Conservation (phyloP, 192 early-diverging fungal species). For the Dispira parvispora region DNA sequence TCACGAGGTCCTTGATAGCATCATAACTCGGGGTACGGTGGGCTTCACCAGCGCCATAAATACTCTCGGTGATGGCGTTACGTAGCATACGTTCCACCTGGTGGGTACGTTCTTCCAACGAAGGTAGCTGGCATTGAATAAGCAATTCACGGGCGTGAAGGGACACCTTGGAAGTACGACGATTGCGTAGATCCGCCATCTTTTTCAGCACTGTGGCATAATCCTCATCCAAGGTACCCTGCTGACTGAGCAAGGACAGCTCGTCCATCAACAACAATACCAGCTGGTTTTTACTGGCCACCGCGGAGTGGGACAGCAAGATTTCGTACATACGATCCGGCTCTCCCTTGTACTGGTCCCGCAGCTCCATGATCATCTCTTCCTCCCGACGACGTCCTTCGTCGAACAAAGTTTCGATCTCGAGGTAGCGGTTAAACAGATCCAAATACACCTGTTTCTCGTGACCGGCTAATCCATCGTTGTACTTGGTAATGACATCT, state of each 20-base stretch:
- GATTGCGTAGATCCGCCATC: conserved; percentile 58
- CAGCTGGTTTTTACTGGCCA: conserved; percentile 59
- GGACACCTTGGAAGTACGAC: conserved; percentile 70
- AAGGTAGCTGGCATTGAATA: conserved; percentile 84
- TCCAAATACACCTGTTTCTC: conserved; percentile 52
- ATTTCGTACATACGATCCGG: conserved; percentile 47
- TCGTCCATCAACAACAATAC: conserved; percentile 64
- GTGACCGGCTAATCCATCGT: conserved; percentile 54
- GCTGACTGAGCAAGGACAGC: conserved; percentile 42
- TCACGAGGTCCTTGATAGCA: conserved; percentile 67
- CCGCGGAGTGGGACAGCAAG: conserved; percentile 71
- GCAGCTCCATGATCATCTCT: conserved; percentile 65
- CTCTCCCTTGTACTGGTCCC: conserved; percentile 73
- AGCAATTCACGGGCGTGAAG: conserved; percentile 90
- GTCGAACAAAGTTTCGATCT: conserved; percentile 71
- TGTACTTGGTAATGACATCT: conserved; percentile 47
- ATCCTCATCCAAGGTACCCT: conserved; percentile 43
- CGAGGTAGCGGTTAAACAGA: conserved; percentile 71
- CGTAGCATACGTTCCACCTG: conserved; percentile 75
- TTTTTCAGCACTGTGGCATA: conserved; percentile 65
- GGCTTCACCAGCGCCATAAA: conserved; percentile 58
- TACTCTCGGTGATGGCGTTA: conserved; percentile 52
- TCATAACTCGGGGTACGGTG: conserved; percentile 59
- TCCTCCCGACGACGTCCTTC: conserved; percentile 52
- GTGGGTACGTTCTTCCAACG: conserved; percentile 67